These are phyloP conservation scores for Metarhizium robertsii DNA, from an alignment of 2,329 filamentous ascomycete species.

Conservation along the genomic window DNA sequence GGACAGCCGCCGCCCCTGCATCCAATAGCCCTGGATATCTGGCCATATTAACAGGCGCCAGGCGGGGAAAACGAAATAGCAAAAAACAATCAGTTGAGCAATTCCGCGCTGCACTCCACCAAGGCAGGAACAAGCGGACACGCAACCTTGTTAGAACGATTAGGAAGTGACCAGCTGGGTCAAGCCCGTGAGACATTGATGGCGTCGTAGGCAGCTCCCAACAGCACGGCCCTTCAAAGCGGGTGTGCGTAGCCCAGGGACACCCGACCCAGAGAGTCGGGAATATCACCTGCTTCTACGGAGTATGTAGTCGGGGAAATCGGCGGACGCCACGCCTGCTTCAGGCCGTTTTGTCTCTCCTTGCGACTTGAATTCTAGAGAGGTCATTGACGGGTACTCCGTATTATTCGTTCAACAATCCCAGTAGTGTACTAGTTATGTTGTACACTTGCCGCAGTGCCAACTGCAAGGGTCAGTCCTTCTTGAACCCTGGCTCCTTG, in stretches of 20 bases:
- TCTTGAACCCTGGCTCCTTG: not conserved
- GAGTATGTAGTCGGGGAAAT: not conserved
- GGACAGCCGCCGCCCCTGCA: not conserved
- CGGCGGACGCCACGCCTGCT: not conserved
- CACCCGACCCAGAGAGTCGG: constrained; percentile 7
- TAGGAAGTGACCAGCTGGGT: not conserved
- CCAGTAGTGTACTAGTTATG: not conserved
- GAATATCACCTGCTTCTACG: not conserved
- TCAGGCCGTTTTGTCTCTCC: not conserved
- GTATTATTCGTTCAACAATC: too few relatives aligned
- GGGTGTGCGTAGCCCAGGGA: not conserved
- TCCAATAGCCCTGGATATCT: not conserved
- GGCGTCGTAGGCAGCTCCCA: not conserved
- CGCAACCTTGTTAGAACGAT: not conserved
- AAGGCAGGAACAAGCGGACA: not conserved
- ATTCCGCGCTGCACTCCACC: not conserved
- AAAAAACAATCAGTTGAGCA: not conserved
- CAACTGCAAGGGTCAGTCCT: not conserved
- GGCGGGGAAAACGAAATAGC: not conserved
- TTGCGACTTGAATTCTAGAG: not conserved
- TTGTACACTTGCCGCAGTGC: not conserved
- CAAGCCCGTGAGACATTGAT: not conserved
- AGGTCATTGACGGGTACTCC: not conserved
- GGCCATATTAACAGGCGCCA: not conserved
- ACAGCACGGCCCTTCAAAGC: not conserved